These are phyloP conservation scores for Phytophthora tentaculata DNA, from an alignment of 352 stramenopile species.

Conservation along the genomic window DNA sequence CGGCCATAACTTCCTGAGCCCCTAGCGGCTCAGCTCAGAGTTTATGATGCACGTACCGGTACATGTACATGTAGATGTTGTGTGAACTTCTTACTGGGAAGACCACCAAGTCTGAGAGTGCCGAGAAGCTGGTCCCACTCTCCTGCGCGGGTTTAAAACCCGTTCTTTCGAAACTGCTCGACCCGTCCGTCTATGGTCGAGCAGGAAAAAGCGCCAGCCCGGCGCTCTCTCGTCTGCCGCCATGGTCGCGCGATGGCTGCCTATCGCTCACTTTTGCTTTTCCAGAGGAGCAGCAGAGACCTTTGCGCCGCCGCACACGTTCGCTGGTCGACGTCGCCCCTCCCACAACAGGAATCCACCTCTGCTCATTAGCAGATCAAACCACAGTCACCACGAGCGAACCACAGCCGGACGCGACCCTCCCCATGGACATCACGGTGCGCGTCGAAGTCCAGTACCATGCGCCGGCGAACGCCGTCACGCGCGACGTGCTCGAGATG, in stretches of 20 bases:
- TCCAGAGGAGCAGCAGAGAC: conserved; percentile 29
- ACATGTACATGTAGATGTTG: too few species aligned
- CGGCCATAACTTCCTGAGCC: not conserved
- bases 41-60: too few species aligned
- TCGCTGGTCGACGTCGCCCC: conserved; percentile 7
- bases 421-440: conserved; percentile 67
- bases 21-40: not conserved
- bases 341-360: not conserved
- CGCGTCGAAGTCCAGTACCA: conserved; percentile 78
- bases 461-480: conserved; percentile 49
- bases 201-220: conserved; percentile 19
- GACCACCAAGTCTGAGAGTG: not conserved
- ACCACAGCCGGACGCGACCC: conserved; percentile 11
- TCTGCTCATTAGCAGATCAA: not conserved
- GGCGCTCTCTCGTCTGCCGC: conserved; percentile 18
- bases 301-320: conserved; percentile 2
- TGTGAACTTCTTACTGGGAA: too few species aligned
- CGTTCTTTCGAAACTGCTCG: conserved; percentile 49
- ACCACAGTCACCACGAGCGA: conserved; percentile 24
- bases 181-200: conserved; percentile 18
- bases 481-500: conserved; percentile 72
- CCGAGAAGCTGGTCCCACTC: conserved; percentile 28
- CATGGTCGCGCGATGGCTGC: conserved; percentile 20
- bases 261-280: conserved; percentile 44
- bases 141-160: conserved; percentile 29